Base-by-base conservation (phyloP, 2,329 filamentous ascomycete genomes). In the Didymella sp. region DNA sequence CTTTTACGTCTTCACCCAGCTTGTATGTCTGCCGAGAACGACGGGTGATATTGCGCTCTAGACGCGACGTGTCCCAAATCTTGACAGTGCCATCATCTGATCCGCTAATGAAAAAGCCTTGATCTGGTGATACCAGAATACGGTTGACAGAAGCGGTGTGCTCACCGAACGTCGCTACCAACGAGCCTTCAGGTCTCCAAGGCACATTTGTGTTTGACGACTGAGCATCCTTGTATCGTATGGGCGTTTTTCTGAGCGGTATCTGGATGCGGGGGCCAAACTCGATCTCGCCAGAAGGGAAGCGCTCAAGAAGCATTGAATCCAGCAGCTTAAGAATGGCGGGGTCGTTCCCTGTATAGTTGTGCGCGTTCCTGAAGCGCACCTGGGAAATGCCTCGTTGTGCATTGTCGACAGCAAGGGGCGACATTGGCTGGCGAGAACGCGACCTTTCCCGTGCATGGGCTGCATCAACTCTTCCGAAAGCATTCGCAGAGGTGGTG, bases 101-200 rank as follows among this genome's bases (percentile, higher is more conserved):
- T 6, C 88, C 94, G 0, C 95, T 98, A 54, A 97, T 84, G 76
- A 99, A 99, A 78, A 99, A 99, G 4, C 88, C 80, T 73, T 99
- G 94, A 71, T 99, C 95, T 0, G 94, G 92, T 1, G 95, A 89
- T 7, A 92, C 86, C 2, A 90, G 82, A 11, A 98, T 86, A 9
- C 93, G 87, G 69, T 90, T 96, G 62, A 98, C 86, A 7, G 91
- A 85, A 0, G 87, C 91, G 25, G 83, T 87, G 72, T 99, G 95
- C 73, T 99, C 95, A 1, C 90, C 87, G 70, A 98, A 92, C 1
- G 91, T 91, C 2, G 93, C 92, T 19, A 98, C 89, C 8, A 98
- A 82, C 48, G 87, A 88, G 1, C 95, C 93, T 51, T 88, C 86
- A 0, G 95, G 95, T 62, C 87, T 88, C 95, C 95, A 99, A 2